A percentile compares a stretch with the other conserved stretches of the same genome.
Evolutionary conservation across 2,329 filamentous ascomycete species (phyloP).

Genomic region (Pyrenophora teres): DNA sequence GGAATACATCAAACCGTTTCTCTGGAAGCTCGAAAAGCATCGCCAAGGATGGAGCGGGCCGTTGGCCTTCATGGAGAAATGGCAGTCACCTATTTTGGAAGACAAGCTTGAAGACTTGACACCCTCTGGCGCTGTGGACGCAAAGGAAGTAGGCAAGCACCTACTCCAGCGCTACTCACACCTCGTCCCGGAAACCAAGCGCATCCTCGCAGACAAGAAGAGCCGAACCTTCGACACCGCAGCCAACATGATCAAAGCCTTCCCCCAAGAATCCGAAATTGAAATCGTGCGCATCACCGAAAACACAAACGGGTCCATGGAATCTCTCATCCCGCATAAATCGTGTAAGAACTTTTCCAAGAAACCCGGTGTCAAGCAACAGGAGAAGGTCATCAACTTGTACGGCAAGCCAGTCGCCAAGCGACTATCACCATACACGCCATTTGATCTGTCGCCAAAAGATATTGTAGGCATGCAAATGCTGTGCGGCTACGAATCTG

Average conservation of each 20-base stretch:
- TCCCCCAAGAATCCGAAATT: conserved; percentile 35
- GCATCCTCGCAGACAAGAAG: conserved; percentile 45
- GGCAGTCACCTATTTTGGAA: conserved; percentile 61
- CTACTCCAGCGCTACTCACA: conserved; percentile 61
- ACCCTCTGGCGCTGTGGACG: conserved; percentile 50
- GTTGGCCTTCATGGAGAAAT: conserved; percentile 61
- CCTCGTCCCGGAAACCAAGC: conserved; percentile 49
- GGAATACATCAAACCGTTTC: conserved; percentile 55
- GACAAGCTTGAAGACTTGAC: conserved; percentile 52
- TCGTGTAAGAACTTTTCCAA: conserved; percentile 43
- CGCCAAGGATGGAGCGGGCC: conserved; percentile 58
- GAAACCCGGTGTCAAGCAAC: conserved; percentile 36
- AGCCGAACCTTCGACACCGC: conserved; percentile 44
- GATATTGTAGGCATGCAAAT: conserved; percentile 69
- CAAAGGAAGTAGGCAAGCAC: conserved; percentile 64
- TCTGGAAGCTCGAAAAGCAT: conserved; percentile 62
- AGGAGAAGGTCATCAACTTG: conserved; percentile 34
- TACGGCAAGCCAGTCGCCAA: conserved; percentile 33
- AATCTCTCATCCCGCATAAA: conserved; percentile 42
- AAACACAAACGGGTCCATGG: conserved; percentile 38
- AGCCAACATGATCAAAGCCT: conserved; percentile 35
- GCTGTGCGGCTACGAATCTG: conserved; percentile 67
- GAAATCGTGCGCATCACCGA: conserved; percentile 41
- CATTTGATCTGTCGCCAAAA: conserved; percentile 63
- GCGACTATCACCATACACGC: conserved; percentile 29